Conservation (phyloP, 179 eudicot genomes). For the Dionaea muscipula region DNA sequence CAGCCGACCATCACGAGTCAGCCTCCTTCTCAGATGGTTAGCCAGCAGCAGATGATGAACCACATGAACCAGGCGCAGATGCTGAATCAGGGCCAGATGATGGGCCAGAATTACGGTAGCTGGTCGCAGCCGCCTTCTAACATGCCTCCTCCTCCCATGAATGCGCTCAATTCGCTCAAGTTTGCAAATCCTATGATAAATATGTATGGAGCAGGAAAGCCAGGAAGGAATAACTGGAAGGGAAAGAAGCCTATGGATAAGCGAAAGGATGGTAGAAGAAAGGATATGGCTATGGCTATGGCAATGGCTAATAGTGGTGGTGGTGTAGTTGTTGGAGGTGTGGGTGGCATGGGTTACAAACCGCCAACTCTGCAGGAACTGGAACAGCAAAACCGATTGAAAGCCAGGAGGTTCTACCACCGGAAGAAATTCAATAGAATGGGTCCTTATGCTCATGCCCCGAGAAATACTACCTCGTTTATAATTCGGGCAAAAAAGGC, state of each 20-base stretch:
- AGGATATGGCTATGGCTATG: constrained; percentile 18
- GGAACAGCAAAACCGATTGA: constrained; percentile 71
- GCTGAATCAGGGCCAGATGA: constrained; percentile 13
- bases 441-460: constrained; percentile 82
- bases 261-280: constrained; percentile 30
- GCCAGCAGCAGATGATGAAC: constrained; percentile 25
- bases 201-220: constrained; percentile 24
- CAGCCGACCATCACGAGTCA: no score
- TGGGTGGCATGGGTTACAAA: constrained; percentile 27
- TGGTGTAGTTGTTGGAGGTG: constrained; percentile 9
- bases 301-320: constrained; percentile 13
- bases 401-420: constrained; percentile 46
- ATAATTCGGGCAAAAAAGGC: constrained; percentile 77
- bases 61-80: constrained; percentile 11
- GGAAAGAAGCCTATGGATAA: constrained; percentile 57
- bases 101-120: constrained; percentile 38
- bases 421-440: constrained; percentile 57
- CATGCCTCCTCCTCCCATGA: constrained; percentile 15
- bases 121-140: constrained; percentile 37
- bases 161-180: constrained; percentile 24
- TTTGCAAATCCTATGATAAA: constrained; percentile 35
- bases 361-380: constrained; percentile 56
- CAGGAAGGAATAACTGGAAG: constrained; percentile 53
- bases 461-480: constrained; percentile 79
- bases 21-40: no score